Conservation (phyloP, 352 stramenopile species). For the Phytophthora palmivora region DNA sequence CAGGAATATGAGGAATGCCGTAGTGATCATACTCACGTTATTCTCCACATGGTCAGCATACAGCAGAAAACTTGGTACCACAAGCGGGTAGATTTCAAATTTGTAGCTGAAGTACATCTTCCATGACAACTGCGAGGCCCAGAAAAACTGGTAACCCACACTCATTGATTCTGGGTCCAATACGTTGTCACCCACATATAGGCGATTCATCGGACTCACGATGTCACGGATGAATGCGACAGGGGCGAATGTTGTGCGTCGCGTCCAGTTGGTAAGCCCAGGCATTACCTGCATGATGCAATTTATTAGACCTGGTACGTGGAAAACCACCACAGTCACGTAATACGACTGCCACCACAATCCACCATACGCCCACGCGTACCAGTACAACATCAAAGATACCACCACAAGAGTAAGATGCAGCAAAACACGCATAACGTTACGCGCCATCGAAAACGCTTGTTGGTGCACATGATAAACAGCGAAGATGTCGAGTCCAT, state of each 20-base stretch:
- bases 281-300: constrained; percentile 81
- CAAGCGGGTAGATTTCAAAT: constrained; percentile 97
- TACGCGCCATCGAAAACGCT: constrained; percentile 72
- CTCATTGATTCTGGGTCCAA: constrained; percentile 93
- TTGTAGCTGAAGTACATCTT: constrained; percentile 99
- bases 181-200: constrained; percentile 97
- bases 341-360: constrained; percentile 79
- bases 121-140: constrained; percentile 93
- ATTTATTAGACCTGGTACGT: constrained; percentile 78
- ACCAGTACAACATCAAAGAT: constrained; percentile 84
- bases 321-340: constrained; percentile 52
- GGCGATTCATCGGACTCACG: constrained; percentile 95
- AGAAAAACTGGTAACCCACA: constrained; percentile 95
- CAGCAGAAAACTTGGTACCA: constrained; percentile 95
- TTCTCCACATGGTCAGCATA: constrained; percentile 96
- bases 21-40: constrained; percentile 85
- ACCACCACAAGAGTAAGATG: constrained; percentile 68
- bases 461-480: constrained; percentile 69
- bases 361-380: constrained; percentile 68
- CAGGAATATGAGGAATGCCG: constrained; percentile 91
- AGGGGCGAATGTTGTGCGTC: constrained; percentile 68
- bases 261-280: constrained; percentile 83
- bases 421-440: constrained; percentile 87
- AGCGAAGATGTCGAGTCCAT: constrained; percentile 92
- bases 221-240: constrained; percentile 78